These are phyloP conservation scores for Fusarium cyanostomum DNA, from an alignment of 2,329 filamentous ascomycete species.

Conservation along the genomic window DNA sequence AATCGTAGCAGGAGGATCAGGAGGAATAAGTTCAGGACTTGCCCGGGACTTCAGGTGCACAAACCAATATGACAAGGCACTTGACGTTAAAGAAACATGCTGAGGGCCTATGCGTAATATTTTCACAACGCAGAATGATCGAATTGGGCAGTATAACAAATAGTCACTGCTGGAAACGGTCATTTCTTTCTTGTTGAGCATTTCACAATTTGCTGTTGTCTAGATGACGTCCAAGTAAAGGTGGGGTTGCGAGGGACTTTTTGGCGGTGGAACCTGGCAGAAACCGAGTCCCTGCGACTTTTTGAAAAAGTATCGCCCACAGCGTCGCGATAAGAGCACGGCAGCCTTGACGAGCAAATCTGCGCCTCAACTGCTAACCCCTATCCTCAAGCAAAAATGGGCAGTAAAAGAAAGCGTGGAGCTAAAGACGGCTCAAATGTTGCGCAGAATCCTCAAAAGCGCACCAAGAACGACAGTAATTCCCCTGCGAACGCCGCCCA, in stretches of 20 bases:
- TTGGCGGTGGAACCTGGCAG: constrained; percentile 38
- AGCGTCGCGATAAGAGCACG: constrained; percentile 22
- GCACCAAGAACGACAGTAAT: constrained; percentile 44
- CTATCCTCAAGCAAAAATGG: constrained; percentile 40
- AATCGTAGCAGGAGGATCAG: no score
- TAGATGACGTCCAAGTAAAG: background rate
- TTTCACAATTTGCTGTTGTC: no score
- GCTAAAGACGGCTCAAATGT: constrained; percentile 45
- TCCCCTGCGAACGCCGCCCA: constrained; percentile 29
- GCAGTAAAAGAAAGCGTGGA: constrained; percentile 49
- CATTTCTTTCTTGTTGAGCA: no score
- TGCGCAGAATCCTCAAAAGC: constrained; percentile 43
- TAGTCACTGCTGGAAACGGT: no score
- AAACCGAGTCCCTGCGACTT: constrained; percentile 29
- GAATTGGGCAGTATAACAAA: no score
- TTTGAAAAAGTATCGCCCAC: constrained; percentile 23
- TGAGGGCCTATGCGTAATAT: no score
- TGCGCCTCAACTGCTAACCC: constrained; percentile 1
- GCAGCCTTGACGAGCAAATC: constrained; percentile 2
- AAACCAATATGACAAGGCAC: no score
- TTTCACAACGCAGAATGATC: no score
- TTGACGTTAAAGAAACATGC: no score
- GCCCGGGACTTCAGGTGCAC: no score
- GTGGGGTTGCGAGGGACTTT: constrained; percentile 33
- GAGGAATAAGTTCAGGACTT: no score